A percentile compares a stretch with the other conserved stretches of the same genome.
phyloP scores from a whole-genome alignment of 2,329 filamentous ascomycete species.

The Kalaharituber pfeilii region DNA sequence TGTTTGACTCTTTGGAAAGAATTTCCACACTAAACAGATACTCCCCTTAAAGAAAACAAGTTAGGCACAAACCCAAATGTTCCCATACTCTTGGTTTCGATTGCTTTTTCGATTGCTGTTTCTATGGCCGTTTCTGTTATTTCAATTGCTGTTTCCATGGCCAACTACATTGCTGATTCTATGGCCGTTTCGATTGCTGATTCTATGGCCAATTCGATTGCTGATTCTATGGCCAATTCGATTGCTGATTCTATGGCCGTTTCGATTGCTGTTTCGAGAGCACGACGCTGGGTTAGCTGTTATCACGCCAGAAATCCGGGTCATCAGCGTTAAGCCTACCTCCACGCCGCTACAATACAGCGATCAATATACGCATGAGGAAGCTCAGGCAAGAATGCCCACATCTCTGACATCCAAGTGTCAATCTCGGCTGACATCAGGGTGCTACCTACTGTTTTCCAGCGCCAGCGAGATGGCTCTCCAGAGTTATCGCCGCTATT shows the following conservation, averaged over 20 bases:
- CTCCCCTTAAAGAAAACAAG: neutral
- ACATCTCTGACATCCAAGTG: neutral
- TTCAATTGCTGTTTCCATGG: neutral
- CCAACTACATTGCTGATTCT: no score
- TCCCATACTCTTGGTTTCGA: no score
- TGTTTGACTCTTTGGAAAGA: no score
- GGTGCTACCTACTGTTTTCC: no score
- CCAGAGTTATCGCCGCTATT: neutral
- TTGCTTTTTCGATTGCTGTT: neutral
- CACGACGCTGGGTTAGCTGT: no score
- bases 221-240: no score
- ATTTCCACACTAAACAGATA: neutral
- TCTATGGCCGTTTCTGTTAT: neutral
- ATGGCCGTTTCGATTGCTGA: no score
- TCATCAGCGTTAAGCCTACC: no score
- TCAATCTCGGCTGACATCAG: neutral
- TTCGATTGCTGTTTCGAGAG: no score
- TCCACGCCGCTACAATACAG: neutral
- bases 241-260: no score
- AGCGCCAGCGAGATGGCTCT: neutral
- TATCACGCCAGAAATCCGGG: no score
- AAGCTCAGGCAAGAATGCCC: neutral
- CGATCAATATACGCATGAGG: neutral
- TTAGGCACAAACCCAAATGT: neutral
- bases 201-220: no score